phyloP scores from a whole-genome alignment of 164 flowering plant genomes.

The Saururus chinensis region DNA sequence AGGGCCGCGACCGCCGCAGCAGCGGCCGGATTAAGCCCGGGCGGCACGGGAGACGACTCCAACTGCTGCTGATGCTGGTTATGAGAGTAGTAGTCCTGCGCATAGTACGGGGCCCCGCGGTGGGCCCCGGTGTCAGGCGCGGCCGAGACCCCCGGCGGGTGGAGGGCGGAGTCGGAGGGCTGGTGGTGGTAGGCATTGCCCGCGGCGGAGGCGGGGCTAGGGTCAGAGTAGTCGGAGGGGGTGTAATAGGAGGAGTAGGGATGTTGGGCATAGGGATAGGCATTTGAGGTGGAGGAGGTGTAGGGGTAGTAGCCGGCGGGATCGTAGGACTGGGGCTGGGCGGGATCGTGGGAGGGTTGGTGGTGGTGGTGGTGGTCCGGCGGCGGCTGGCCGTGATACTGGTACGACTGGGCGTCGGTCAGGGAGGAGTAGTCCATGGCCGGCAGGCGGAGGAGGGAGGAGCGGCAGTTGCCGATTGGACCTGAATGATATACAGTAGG shows the following conservation, averaged over 20 bases:
- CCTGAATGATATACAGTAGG: no score
- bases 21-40: conserved; percentile 32
- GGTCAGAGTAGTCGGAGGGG: conserved; percentile 5
- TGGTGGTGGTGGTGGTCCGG: conserved; percentile 17
- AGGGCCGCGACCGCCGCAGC: conserved; percentile 37
- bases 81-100: not conserved
- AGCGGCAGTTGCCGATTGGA: no score
- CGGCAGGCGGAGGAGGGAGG: no score
- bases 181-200: conserved; percentile 9
- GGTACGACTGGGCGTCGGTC: conserved; percentile 18
- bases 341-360: conserved; percentile 14
- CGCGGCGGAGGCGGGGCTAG: conserved; percentile 3
- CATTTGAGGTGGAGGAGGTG: conserved; percentile 2
- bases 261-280: conserved; percentile 11
- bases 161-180: conserved; percentile 15
- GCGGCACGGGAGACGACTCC: not conserved
- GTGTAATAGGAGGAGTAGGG: conserved; percentile 21
- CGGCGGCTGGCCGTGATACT: conserved; percentile 12
- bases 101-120: conserved; percentile 4
- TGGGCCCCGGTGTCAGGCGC: conserved; percentile 8
- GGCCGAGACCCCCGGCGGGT: conserved; percentile 13
- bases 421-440: conserved; percentile 23
- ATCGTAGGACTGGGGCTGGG: conserved; percentile 15
- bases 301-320: conserved; percentile 8
- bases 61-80: conserved; percentile 2